Evolutionary conservation across 208 protist genomes (phyloP).

Genomic region (Trypanosoma brucei): DNA sequence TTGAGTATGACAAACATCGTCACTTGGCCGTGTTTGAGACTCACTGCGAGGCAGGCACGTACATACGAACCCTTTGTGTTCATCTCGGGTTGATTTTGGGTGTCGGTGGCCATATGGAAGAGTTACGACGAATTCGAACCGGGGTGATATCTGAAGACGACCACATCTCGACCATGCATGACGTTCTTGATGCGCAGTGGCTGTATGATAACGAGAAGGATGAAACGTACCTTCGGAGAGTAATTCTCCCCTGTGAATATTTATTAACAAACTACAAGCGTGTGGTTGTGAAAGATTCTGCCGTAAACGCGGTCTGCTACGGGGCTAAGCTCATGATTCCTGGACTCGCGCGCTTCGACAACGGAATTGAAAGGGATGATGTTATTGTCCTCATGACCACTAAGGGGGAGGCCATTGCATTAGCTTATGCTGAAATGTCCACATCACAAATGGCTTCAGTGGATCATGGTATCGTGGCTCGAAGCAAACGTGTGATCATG

Average conservation of each 20-base stretch:
- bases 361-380: conserved; percentile 95
- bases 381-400: conserved; percentile 99
- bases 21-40: conserved; percentile 98
- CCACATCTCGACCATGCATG: conserved; percentile 99
- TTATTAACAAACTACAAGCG: conserved; percentile 98
- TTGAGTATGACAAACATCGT: conserved; percentile 98
- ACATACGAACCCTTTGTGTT: conserved; percentile 99
- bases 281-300: conserved; percentile 99
- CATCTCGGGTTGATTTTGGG: conserved; percentile 99
- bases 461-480: conserved; percentile 97
- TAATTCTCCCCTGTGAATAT: conserved; percentile 97
- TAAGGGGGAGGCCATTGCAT: conserved; percentile 99
- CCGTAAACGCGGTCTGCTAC: conserved; percentile 99
- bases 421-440: conserved; percentile 99
- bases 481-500: conserved; percentile 99
- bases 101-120: conserved; percentile 98
- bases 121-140: conserved; percentile 97
- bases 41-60: conserved; percentile 99
- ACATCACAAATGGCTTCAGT: conserved; percentile 95
- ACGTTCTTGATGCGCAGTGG: conserved; percentile 99
- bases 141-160: conserved; percentile 94
- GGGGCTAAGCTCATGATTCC: conserved; percentile 99
- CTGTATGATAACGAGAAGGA: conserved; percentile 97
- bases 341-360: conserved; percentile 97
- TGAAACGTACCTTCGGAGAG: conserved; percentile 95